Conservation (phyloP, 768 basidiomycete genomes). For the Neoboletus brunneissimus region DNA sequence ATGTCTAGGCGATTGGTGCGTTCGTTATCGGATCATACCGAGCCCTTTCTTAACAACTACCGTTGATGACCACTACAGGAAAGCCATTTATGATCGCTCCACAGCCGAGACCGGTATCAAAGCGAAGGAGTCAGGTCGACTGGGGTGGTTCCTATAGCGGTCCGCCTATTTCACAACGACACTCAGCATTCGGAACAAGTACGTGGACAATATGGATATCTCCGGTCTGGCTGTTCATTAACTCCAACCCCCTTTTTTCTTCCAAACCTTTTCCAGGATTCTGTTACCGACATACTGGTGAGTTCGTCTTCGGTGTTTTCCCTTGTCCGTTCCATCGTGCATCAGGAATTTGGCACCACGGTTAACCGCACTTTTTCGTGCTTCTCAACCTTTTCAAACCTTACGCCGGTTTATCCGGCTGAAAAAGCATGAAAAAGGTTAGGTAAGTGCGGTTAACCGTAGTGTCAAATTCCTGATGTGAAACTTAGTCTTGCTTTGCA, state of each 20-base stretch:
- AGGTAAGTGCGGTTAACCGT: too few relatives aligned
- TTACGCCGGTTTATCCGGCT: too few relatives aligned
- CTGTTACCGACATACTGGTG: slow-evolving; percentile 67
- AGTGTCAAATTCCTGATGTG: too few relatives aligned
- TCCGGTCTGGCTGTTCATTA: slow-evolving; percentile 7
- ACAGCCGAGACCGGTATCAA: slow-evolving; percentile 46
- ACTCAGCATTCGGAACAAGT: slow-evolving; percentile 70
- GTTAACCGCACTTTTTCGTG: too few relatives aligned
- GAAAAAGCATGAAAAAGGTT: too few relatives aligned
- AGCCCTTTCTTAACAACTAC: slow-evolving; percentile 1
- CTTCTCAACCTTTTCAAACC: too few relatives aligned
- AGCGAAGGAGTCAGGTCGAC: slow-evolving; percentile 59
- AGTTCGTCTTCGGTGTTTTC: slow-evolving; percentile 24
- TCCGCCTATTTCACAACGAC: slow-evolving; percentile 81
- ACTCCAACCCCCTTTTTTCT: neutral
- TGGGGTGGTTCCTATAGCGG: slow-evolving; percentile 80
- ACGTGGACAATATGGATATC: slow-evolving; percentile 23
- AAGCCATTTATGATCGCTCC: slow-evolving; percentile 73
- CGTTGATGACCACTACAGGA: slow-evolving; percentile 41
- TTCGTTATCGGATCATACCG: slow-evolving; percentile 4
- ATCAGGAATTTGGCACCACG: too few relatives aligned
- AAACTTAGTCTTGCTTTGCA: slow-evolving; percentile 9
- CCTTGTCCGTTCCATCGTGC: slow-evolving; percentile 5
- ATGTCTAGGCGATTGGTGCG: slow-evolving; percentile 74
- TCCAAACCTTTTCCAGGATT: slow-evolving; percentile 40